Percentiles rank a stretch among this genome's conserved stretches.
These are phyloP conservation scores for Trifolium fragiferum DNA, from an alignment of 306 rosid genomes.

Conservation along the genomic window DNA sequence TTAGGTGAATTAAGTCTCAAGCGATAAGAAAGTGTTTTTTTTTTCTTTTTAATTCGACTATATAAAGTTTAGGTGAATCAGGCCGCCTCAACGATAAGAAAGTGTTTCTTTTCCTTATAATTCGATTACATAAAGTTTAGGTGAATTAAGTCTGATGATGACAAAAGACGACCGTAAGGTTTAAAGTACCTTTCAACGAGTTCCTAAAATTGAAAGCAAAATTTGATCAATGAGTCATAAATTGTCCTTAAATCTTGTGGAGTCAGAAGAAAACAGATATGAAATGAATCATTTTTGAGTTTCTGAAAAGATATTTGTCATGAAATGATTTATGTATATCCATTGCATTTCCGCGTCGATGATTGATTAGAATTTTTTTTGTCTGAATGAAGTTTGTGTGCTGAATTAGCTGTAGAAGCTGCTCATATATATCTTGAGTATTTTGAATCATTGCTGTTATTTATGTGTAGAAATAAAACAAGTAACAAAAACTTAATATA, in stretches of 20 bases:
- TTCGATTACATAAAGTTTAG: neutral
- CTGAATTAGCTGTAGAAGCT: constrained; percentile 43
- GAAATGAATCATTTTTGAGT: neutral
- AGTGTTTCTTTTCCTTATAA: neutral
- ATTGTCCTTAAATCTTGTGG: neutral
- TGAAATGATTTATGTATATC: constrained; percentile 8
- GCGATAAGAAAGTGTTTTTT: too few relatives aligned
- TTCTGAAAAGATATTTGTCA: constrained; percentile 3
- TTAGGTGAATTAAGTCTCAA: neutral
- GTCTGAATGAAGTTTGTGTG: constrained; percentile 30
- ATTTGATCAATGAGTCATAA: neutral
- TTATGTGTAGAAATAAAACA: too few relatives aligned
- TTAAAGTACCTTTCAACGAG: neutral
- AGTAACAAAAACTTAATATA: too few relatives aligned
- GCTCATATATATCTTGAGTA: constrained; percentile 19
- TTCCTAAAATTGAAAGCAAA: neutral
- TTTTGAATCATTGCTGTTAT: too few relatives aligned
- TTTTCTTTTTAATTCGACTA: too few relatives aligned
- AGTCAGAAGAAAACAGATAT: neutral
- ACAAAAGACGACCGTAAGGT: neutral
- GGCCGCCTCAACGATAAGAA: too few relatives aligned
- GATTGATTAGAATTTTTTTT: constrained; percentile 22
- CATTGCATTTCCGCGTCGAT: neutral
- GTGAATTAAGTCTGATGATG: neutral
- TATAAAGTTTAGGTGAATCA: too few relatives aligned